Evolutionary conservation across 2,329 filamentous ascomycete species (phyloP).

Genomic region (Pyrenophora seminiperda): DNA sequence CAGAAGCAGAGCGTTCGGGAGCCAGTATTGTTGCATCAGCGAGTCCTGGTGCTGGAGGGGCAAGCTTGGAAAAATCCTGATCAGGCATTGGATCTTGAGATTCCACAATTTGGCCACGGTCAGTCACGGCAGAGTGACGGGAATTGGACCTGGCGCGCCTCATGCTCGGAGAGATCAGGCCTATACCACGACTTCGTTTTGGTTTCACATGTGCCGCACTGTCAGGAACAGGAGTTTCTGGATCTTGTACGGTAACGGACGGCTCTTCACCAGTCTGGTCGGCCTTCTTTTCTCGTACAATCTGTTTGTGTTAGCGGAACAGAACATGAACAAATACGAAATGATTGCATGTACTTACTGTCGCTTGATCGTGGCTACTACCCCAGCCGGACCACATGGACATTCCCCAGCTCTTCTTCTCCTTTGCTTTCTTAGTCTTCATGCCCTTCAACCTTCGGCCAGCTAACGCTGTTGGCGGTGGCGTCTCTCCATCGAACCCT

Average conservation of each 20-base stretch:
- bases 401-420: slow-evolving; percentile 74
- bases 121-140: slow-evolving; percentile 39
- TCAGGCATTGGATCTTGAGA: slow-evolving; percentile 7
- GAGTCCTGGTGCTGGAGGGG: slow-evolving; percentile 26
- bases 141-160: slow-evolving; percentile 37
- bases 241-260: slow-evolving; percentile 37
- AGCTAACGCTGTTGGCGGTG: slow-evolving; percentile 82
- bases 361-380: slow-evolving; percentile 82
- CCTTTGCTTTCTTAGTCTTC: slow-evolving; percentile 59
- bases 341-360: slow-evolving; percentile 54
- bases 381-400: slow-evolving; percentile 87
- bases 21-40: slow-evolving; percentile 38
- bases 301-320: slow-evolving; percentile 26
- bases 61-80: slow-evolving; percentile 30
- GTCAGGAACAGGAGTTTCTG: slow-evolving; percentile 31
- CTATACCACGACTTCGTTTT: slow-evolving; percentile 13
- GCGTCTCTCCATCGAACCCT: slow-evolving; percentile 71
- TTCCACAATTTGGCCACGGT: slow-evolving; percentile 37
- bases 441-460: slow-evolving; percentile 64
- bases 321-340: background rate
- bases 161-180: slow-evolving; percentile 5
- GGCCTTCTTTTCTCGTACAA: slow-evolving; percentile 42
- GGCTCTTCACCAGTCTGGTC: slow-evolving; percentile 27
- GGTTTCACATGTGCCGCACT: slow-evolving; percentile 37
- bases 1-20: slow-evolving; percentile 35